These are phyloP conservation scores for Fomitopsis schrenkii DNA, from an alignment of 1,284 basidiomycete species.

Conservation along the genomic window DNA sequence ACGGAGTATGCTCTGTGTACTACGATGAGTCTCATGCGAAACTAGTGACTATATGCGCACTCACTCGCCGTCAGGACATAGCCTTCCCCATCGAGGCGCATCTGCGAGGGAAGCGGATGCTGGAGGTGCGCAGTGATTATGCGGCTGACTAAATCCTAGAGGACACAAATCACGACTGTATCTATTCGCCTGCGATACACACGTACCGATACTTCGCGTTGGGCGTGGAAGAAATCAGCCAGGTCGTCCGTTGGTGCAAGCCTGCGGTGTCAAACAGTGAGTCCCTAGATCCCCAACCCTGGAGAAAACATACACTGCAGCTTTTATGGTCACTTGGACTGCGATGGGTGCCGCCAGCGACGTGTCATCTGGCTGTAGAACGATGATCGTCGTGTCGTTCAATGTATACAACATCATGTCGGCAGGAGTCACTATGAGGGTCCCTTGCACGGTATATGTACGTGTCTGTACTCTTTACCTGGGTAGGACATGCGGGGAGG, in stretches of 20 bases:
- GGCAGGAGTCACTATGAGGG: no score
- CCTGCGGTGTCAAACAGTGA: constrained; percentile 3
- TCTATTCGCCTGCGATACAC: background rate
- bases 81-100: constrained; percentile 14
- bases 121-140: constrained; percentile 17
- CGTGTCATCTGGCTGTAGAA: constrained; percentile 10
- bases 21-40: background rate
- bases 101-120: constrained; percentile 11
- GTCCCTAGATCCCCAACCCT: background rate
- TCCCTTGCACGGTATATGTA: no score
- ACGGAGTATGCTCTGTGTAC: constrained; percentile 12
- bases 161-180: background rate
- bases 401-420: constrained; percentile 3
- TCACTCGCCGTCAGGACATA: constrained; percentile 19
- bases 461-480: no score
- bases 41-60: constrained; percentile 1
- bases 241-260: constrained; percentile 12
- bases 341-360: constrained; percentile 3
- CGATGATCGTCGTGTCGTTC: constrained; percentile 20
- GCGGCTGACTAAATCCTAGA: constrained; percentile 18
- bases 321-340: constrained; percentile 19
- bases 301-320: constrained; percentile 10
- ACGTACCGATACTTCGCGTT: constrained; percentile 21
- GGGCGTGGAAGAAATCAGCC: constrained; percentile 17
- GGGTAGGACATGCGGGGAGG: no score